phyloP scores from a whole-genome alignment of 2,329 filamentous ascomycete species.

The Ilyonectria robusta region DNA sequence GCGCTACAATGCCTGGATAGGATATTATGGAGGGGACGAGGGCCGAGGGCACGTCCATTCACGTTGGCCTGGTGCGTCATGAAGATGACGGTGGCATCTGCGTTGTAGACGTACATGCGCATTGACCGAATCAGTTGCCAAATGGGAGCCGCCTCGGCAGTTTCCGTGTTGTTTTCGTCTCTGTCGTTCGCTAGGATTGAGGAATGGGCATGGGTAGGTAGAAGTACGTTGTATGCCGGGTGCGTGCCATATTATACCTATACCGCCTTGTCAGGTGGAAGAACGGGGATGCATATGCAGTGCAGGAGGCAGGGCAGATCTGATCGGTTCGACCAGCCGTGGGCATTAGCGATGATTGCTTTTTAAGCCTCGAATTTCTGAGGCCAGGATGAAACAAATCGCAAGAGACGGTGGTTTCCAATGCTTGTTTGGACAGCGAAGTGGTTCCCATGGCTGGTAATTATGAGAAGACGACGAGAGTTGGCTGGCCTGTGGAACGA shows the following conservation, averaged over 20 bases:
- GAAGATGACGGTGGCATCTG: not conserved
- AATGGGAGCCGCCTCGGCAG: slow-evolving; percentile 5
- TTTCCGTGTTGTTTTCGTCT: not conserved
- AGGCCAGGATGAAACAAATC: slow-evolving; percentile 4
- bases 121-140: too few species aligned
- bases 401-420: not conserved
- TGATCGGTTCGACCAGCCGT: slow-evolving; percentile 16
- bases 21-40: not conserved
- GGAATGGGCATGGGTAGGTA: not conserved
- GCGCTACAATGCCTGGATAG: not conserved
- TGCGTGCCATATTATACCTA: not conserved
- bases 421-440: slow-evolving; percentile 19
- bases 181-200: not conserved
- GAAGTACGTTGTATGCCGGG: not conserved
- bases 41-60: not conserved
- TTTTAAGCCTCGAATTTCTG: slow-evolving; percentile 8
- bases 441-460: not conserved
- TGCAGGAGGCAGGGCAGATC: slow-evolving; percentile 22
- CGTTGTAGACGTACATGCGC: not conserved
- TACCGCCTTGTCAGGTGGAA: slow-evolving; percentile 1
- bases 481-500: not conserved
- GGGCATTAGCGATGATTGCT: slow-evolving; percentile 16
- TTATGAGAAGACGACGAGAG: too few species aligned
- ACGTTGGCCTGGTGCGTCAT: not conserved
- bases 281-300: slow-evolving; percentile 22